phyloP scores from a whole-genome alignment of 495 filamentous ascomycete species.

The Articulospora tetracladia region DNA sequence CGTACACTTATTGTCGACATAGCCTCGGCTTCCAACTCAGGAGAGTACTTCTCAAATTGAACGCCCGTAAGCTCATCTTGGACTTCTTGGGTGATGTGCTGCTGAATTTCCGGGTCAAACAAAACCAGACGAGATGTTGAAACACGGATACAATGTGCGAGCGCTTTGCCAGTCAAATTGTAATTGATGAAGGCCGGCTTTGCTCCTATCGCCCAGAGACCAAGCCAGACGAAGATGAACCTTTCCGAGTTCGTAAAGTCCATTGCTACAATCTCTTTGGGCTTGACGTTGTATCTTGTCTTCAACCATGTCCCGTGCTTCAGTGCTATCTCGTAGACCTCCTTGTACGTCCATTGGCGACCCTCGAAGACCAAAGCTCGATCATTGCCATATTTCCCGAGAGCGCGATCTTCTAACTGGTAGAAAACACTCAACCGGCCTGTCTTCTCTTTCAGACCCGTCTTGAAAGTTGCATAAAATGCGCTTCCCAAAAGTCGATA shows the following conservation, averaged over 20 bases:
- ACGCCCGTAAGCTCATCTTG: slow-evolving; percentile 39
- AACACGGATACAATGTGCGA: slow-evolving; percentile 74
- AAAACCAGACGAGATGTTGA: slow-evolving; percentile 68
- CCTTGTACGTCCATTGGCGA: slow-evolving; percentile 72
- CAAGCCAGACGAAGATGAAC: slow-evolving; percentile 81
- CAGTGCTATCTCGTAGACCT: slow-evolving; percentile 70
- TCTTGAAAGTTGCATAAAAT: slow-evolving; percentile 31
- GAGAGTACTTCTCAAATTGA: slow-evolving; percentile 57
- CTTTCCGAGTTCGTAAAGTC: slow-evolving; percentile 83
- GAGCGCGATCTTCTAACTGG: slow-evolving; percentile 65
- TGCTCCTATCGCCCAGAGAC: slow-evolving; percentile 85
- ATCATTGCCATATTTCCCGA: slow-evolving; percentile 48
- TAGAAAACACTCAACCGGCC: slow-evolving; percentile 78
- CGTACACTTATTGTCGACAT: slow-evolving; percentile 53
- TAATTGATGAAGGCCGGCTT: slow-evolving; percentile 94
- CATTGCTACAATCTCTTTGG: slow-evolving; percentile 81
- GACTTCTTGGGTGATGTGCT: slow-evolving; percentile 43
- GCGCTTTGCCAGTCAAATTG: slow-evolving; percentile 71
- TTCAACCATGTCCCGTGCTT: slow-evolving; percentile 84
- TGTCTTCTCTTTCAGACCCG: slow-evolving; percentile 37
- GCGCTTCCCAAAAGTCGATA: slow-evolving; percentile 44
- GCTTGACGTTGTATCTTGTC: slow-evolving; percentile 60
- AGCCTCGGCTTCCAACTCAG: slow-evolving; percentile 60
- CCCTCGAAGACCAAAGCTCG: slow-evolving; percentile 74
- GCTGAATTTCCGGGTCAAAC: slow-evolving; percentile 65